These are phyloP conservation scores for Zygotorulaspora mrakii DNA, from an alignment of 1,139 yeast genomes.

Conservation along the genomic window DNA sequence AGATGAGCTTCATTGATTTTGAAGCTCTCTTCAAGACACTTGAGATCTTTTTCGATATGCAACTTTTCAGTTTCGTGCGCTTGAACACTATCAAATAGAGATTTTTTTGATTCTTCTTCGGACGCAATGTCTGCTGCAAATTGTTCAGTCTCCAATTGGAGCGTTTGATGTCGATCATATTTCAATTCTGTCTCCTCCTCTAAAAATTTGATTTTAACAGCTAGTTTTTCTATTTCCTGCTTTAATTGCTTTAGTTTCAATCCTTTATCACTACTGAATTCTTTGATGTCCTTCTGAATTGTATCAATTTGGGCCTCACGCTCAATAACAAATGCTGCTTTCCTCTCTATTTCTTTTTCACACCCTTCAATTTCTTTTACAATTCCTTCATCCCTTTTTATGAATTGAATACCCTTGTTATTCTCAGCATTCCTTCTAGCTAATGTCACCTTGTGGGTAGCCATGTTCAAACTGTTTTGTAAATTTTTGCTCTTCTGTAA, in stretches of 20 bases:
- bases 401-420: conserved; percentile 51
- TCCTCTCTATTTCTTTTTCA: conserved; percentile 40
- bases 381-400: conserved; percentile 50
- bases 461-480: conserved; percentile 63
- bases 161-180: conserved; percentile 56
- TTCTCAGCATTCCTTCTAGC: conserved; percentile 57
- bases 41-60: conserved; percentile 35
- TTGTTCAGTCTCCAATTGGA: conserved; percentile 72
- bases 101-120: conserved; percentile 43
- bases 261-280: conserved; percentile 76
- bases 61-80: conserved; percentile 42
- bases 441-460: conserved; percentile 63
- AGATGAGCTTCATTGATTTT: conserved; percentile 33
- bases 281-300: conserved; percentile 76
- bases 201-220: conserved; percentile 29
- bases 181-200: conserved; percentile 45
- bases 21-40: conserved; percentile 14
- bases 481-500: conserved; percentile 53
- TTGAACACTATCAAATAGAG: conserved; percentile 38
- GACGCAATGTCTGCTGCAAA: conserved; percentile 52
- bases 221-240: conserved; percentile 32
- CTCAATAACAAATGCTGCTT: conserved; percentile 34
- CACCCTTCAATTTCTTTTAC: conserved; percentile 49
- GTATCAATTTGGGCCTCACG: conserved; percentile 46
- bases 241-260: conserved; percentile 70